A percentile compares a stretch with the other conserved stretches of the same genome.
Evolutionary conservation across 139 green algal species (phyloP).

Genomic region (Raphidocelis subcapitata): DNA sequence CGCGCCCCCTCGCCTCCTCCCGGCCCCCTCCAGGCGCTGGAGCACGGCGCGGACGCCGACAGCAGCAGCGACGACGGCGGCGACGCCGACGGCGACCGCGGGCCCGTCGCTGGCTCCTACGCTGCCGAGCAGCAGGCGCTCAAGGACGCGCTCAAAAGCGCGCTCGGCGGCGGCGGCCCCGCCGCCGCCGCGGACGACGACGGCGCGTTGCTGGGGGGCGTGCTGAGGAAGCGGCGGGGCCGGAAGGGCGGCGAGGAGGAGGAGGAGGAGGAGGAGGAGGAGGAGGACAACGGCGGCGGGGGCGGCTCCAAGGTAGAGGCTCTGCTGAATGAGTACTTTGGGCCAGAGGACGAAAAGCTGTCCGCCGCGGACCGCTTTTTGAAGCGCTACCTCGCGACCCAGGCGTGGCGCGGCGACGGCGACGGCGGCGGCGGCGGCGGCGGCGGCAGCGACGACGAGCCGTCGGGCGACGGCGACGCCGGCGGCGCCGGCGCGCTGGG

Average conservation of each 20-base stretch:
- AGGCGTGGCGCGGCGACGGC: constrained; percentile 15
- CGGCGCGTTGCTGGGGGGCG: constrained; percentile 7
- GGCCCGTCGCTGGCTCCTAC: constrained; percentile 48
- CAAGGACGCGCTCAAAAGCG: constrained; percentile 54
- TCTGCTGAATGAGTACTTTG: constrained; percentile 83
- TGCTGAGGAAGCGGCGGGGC: constrained; percentile 19
- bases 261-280: background rate
- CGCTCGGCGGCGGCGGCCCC: constrained; percentile 22
- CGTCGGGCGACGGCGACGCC: too few species aligned
- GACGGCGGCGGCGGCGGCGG: constrained; percentile 1
- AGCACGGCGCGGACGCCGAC: constrained; percentile 23
- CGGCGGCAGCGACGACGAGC: constrained; percentile 23
- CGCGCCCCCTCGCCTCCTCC: background rate
- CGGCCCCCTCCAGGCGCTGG: constrained; percentile 53
- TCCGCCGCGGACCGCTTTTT: constrained; percentile 75
- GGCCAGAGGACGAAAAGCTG: constrained; percentile 49
- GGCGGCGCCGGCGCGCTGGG: background rate
- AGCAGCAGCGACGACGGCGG: constrained; percentile 34
- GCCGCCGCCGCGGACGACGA: constrained; percentile 20
- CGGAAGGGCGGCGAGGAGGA: constrained; percentile 7
- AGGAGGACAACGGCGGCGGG: background rate
- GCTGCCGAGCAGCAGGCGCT: constrained; percentile 74
- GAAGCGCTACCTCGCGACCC: constrained; percentile 78
- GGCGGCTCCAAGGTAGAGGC: constrained; percentile 2
- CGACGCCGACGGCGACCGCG: background rate